These are phyloP conservation scores for Candida ascalaphidarum DNA, from an alignment of 805 yeast species.

Conservation along the genomic window DNA sequence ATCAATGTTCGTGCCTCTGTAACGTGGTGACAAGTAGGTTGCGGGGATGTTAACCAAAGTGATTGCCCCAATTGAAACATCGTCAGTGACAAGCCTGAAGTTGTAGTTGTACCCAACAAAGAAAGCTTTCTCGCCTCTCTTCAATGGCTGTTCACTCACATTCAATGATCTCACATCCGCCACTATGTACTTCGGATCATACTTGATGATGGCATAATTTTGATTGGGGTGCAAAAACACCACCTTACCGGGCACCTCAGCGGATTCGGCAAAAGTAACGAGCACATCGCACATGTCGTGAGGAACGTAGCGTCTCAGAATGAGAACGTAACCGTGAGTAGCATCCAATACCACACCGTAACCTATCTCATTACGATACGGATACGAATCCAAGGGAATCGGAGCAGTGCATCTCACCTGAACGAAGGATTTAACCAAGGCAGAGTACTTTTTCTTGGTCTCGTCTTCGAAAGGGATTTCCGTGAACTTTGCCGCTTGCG, in stretches of 20 bases:
- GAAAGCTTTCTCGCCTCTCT: conserved; percentile 67
- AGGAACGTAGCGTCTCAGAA: conserved; percentile 71
- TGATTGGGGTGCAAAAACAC: conserved; percentile 81
- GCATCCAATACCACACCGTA: conserved; percentile 82
- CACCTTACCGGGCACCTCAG: conserved; percentile 71
- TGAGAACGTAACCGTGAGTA: conserved; percentile 67
- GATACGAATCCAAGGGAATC: conserved; percentile 67
- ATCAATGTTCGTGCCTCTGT: conserved; percentile 78
- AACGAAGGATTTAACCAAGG: conserved; percentile 61
- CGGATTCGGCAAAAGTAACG: conserved; percentile 78
- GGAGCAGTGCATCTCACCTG: conserved; percentile 59
- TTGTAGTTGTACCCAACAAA: conserved; percentile 76
- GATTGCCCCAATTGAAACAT: conserved; percentile 70
- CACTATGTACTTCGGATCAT: conserved; percentile 65
- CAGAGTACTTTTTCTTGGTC: conserved; percentile 37
- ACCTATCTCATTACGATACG: conserved; percentile 51
- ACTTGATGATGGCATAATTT: conserved; percentile 75
- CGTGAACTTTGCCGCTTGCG: conserved; percentile 61
- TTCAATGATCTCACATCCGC: conserved; percentile 68
- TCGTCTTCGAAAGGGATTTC: conserved; percentile 55
- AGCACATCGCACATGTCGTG: conserved; percentile 73
- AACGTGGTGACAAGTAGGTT: conserved; percentile 62
- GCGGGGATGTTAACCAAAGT: conserved; percentile 68
- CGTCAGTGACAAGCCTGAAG: conserved; percentile 61
- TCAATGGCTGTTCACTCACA: conserved; percentile 46